phyloP scores from a whole-genome alignment of 1,284 basidiomycete genomes.

The Leccinum insigne region DNA sequence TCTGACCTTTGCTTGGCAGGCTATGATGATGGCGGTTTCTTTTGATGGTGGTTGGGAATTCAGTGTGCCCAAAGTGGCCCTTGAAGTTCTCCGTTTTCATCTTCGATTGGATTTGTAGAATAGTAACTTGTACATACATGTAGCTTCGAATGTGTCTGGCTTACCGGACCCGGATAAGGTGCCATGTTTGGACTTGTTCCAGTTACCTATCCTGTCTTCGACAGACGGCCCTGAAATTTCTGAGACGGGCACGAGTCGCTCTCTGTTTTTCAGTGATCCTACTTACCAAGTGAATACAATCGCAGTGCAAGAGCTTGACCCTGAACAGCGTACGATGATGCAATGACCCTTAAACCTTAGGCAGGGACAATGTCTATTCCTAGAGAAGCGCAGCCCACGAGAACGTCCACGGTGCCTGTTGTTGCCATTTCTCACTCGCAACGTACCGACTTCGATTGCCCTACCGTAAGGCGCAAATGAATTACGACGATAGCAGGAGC shows the following conservation, averaged over 20 bases:
- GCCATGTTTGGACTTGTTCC: not conserved
- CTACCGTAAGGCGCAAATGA: slow-evolving; percentile 13
- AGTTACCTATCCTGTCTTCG: not conserved
- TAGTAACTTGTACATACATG: slow-evolving; percentile 12
- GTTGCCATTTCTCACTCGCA: not conserved
- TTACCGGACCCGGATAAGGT: not conserved
- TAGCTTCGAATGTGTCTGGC: not conserved
- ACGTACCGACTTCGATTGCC: not conserved
- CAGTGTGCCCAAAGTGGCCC: not conserved
- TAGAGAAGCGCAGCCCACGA: not conserved
- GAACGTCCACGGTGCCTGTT: not conserved
- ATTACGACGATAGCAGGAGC: not conserved
- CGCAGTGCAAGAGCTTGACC: not conserved
- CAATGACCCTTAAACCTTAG: not conserved
- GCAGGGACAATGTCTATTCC: not conserved
- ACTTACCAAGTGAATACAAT: not conserved
- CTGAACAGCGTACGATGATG: not conserved
- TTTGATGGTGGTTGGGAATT: slow-evolving; percentile 7
- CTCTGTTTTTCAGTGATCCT: not conserved
- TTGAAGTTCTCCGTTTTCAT: not conserved
- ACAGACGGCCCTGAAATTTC: not conserved
- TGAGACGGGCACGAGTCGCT: not conserved
- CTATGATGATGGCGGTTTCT: slow-evolving; percentile 8
- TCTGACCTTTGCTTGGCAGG: slow-evolving; percentile 22
- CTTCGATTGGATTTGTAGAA: slow-evolving; percentile 21